These are phyloP conservation scores for Phytopythium sindhum DNA, from an alignment of 352 stramenopile species.

Conservation along the genomic window DNA sequence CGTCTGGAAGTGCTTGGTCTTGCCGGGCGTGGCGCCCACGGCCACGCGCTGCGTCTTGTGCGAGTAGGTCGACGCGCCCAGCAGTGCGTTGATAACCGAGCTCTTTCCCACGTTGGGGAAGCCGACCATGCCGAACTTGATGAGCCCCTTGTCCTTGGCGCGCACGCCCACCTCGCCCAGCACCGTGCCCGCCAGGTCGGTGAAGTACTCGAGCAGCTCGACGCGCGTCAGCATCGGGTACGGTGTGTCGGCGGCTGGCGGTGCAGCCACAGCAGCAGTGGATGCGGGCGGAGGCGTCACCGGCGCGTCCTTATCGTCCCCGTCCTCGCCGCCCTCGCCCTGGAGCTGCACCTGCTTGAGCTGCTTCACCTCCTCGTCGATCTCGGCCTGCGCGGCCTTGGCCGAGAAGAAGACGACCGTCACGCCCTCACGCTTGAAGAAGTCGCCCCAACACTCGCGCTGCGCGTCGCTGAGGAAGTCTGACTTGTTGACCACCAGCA, in stretches of 20 bases:
- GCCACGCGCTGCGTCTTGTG: slow-evolving; percentile 96
- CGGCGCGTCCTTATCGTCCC: slow-evolving; percentile 34
- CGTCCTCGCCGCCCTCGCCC: not conserved
- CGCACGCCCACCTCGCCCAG: slow-evolving; percentile 54
- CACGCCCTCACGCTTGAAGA: slow-evolving; percentile 92
- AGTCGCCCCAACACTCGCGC: slow-evolving; percentile 88
- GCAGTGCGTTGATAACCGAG: slow-evolving; percentile 98
- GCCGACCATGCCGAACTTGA: slow-evolving; percentile 98
- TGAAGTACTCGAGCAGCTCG: slow-evolving; percentile 76
- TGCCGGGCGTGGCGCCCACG: slow-evolving; percentile 97
- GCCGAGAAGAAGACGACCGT: slow-evolving; percentile 98
- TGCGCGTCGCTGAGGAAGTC: slow-evolving; percentile 96
- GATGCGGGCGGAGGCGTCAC: not conserved
- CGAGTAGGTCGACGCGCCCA: slow-evolving; percentile 93
- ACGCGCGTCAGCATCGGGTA: slow-evolving; percentile 72
- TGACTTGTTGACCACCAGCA: slow-evolving; percentile 99
- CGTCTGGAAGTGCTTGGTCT: slow-evolving; percentile 99
- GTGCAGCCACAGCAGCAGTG: not conserved
- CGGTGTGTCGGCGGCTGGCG: slow-evolving; percentile 9
- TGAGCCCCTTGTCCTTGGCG: slow-evolving; percentile 78
- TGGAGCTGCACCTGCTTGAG: slow-evolving; percentile 29
- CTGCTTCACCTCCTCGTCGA: slow-evolving; percentile 78
- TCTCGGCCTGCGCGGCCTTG: slow-evolving; percentile 91
- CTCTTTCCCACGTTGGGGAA: slow-evolving; percentile 99
- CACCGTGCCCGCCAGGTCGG: slow-evolving; percentile 48